phyloP scores from a whole-genome alignment of 2,329 filamentous ascomycete genomes.

The Colletotrichum sp. region DNA sequence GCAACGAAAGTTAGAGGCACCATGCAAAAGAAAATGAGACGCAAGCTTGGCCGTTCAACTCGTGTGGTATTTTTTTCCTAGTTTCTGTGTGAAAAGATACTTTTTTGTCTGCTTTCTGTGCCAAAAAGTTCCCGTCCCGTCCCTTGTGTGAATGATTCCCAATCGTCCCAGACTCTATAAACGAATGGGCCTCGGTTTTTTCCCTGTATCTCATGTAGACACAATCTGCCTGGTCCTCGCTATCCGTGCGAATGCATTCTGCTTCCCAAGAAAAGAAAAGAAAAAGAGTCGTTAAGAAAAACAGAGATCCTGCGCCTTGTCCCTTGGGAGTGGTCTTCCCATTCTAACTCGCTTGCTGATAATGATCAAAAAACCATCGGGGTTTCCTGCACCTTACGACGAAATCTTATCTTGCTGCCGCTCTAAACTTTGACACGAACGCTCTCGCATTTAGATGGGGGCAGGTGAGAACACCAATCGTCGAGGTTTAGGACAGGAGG shows the following conservation, averaged over 20 bases:
- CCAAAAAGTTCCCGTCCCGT: not conserved
- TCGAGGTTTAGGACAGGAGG: not conserved
- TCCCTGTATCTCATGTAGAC: not conserved
- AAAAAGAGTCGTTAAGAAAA: not conserved
- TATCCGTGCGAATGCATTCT: not conserved
- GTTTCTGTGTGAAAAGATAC: not conserved
- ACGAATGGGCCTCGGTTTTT: not conserved
- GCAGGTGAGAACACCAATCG: not conserved
- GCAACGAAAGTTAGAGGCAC: not conserved
- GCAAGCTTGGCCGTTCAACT: not conserved
- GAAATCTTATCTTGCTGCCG: not conserved
- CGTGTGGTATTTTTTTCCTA: not conserved
- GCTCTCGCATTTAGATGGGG: not conserved
- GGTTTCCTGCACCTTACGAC: slow-evolving; percentile 6
- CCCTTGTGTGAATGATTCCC: too few relatives aligned
- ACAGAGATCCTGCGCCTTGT: not conserved
- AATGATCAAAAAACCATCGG: not conserved
- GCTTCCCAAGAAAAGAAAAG: not conserved
- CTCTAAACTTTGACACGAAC: not conserved
- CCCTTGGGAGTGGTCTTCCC: not conserved
- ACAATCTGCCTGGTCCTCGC: not conserved
- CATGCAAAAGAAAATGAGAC: not conserved
- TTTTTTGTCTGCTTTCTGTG: not conserved
- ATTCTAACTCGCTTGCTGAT: slow-evolving; percentile 3
- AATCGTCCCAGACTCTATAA: not conserved